Evolutionary conservation across 805 yeast species (phyloP).

Genomic region (Danielia reshetovae): DNA sequence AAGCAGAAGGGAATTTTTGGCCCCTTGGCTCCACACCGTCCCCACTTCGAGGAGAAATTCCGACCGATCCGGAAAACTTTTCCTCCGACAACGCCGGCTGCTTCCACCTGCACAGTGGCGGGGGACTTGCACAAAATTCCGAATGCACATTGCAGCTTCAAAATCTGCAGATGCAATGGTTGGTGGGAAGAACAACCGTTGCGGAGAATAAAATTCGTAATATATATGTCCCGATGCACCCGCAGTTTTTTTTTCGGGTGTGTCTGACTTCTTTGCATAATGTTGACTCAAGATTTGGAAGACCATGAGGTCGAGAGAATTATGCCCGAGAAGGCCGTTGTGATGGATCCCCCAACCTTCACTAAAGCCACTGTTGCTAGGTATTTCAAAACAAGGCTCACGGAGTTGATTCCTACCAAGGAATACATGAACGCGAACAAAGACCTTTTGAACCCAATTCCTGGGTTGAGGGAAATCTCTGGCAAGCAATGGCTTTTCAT

Average conservation of each 20-base stretch:
- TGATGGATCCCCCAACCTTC: constrained; percentile 11
- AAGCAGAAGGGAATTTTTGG: no score
- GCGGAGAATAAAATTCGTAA: background rate
- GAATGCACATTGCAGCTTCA: no score
- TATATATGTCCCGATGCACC: no score
- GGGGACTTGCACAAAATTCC: no score
- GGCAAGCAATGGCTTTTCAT: constrained; percentile 9
- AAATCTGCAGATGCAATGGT: no score
- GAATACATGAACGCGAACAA: constrained; percentile 16
- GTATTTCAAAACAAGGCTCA: constrained; percentile 9
- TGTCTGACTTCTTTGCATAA: background rate
- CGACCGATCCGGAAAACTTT: no score
- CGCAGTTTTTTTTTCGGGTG: no score
- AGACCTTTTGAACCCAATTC: constrained; percentile 17
- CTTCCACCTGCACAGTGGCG: no score
- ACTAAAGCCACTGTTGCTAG: constrained; percentile 1
- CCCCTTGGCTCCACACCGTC: no score
- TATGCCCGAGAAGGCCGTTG: constrained; percentile 1
- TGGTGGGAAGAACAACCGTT: no score
- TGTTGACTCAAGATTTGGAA: background rate
- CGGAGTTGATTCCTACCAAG: constrained; percentile 13
- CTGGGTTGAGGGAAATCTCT: constrained; percentile 8
- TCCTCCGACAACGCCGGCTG: no score
- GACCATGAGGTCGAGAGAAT: background rate
- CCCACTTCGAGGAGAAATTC: no score